Evolutionary conservation across 2,329 filamentous ascomycete species (phyloP).

Genomic region (Meredithiella fracta): DNA sequence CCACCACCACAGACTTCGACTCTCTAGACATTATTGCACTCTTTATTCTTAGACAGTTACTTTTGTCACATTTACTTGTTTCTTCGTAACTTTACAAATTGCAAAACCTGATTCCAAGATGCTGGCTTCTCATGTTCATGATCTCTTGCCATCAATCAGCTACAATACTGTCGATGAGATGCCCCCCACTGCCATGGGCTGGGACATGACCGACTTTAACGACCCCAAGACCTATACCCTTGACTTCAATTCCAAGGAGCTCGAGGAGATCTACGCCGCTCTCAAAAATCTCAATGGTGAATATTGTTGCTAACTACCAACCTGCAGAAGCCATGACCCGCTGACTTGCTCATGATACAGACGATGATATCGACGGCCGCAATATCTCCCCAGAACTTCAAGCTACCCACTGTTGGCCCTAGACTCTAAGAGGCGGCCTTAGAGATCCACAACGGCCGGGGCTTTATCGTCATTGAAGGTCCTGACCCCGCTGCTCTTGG

Average conservation of each 20-base stretch:
- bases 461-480: conserved; percentile 39
- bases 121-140: too few relatives aligned
- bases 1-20: too few relatives aligned
- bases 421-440: conserved; percentile 22
- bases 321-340: conserved; percentile 13
- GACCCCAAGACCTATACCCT: conserved; percentile 15
- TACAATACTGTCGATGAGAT: background rate
- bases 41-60: too few relatives aligned
- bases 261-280: too few relatives aligned
- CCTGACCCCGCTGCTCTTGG: conserved; percentile 31
- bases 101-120: too few relatives aligned
- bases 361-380: conserved; percentile 23
- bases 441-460: conserved; percentile 27
- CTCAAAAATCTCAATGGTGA: background rate
- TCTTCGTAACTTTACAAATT: too few relatives aligned
- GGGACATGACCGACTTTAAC: conserved; percentile 14
- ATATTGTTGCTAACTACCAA: background rate
- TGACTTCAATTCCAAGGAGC: conserved; percentile 14
- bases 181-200: conserved; percentile 11
- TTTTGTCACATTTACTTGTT: too few relatives aligned
- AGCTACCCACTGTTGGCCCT: conserved; percentile 23
- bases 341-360: conserved; percentile 18
- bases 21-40: too few relatives aligned
- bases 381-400: conserved; percentile 26
- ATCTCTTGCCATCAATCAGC: background rate